Evolutionary conservation across 441 rosid species (phyloP), one percentile per base, ranked within the genome.

Genomic region (Codiaeum variegatum): DNA sequence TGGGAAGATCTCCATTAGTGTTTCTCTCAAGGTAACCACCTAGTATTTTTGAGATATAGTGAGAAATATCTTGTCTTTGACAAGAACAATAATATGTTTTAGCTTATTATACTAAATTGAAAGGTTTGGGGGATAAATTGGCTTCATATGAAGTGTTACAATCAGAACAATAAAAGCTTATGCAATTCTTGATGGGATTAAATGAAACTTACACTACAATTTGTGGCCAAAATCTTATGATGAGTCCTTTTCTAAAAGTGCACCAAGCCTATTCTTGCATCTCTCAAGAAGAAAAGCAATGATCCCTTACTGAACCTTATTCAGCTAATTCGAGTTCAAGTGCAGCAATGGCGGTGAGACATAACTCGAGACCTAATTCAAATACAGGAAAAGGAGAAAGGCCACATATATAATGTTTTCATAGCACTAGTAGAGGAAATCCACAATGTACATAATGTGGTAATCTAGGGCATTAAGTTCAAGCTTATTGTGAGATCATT

Each of bases 161-260:
- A 31, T 3, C 24, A 23, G 69, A 72, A 6, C 36, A 62, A 8
- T 38, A 62, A 21, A 72, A 72, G 38, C 38, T 70, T 8, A 70
- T 70, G 73, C 65, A 70, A 29, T 70, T 70, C 42, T n/a, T 70
- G 12, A 62, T 66, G 40, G 56, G 71, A n/a, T 73, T 73, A 44
- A 66, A 73, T 56, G 76, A 73, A 19, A 26, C 58, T 29, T 73
- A 73, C 16, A 34, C 8, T 36, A 63, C 19, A 0, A 63, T 73
- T 64, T n/a, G 1, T 6, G 32, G 64, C 1, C 73, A 71, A 5
- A 71, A 59, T 5, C 26, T 70, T 19, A 4, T 70, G 29, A 26
- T 40, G 66, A 38, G 10, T 51, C 71, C 71, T 19, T n/a, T 51
- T 1, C 71, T 61, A 16, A 42, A 16, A 0, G 38, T 67, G 42